phyloP scores from a whole-genome alignment of 2,329 filamentous ascomycete genomes.

The Ascochyta lentis region DNA sequence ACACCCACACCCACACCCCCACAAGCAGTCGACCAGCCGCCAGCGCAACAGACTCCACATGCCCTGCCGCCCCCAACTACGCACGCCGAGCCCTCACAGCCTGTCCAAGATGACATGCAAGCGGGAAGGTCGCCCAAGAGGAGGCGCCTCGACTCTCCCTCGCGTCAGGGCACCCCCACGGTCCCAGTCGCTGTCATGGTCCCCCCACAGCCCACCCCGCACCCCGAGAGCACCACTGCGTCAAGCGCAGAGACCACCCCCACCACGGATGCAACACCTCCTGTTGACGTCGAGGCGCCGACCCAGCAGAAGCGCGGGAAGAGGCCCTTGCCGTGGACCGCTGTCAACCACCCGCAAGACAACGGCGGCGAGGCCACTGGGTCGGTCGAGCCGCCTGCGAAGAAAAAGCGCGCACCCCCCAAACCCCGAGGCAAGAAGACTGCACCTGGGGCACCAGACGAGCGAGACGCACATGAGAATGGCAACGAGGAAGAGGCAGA shows the following conservation, averaged over 20 bases:
- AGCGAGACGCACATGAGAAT: conserved; percentile 7
- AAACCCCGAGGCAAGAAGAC: conserved; percentile 21
- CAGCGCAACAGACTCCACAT: not conserved
- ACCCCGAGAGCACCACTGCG: not conserved
- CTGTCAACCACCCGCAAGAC: conserved; percentile 38
- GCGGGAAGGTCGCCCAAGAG: conserved; percentile 30
- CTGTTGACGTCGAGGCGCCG: conserved; percentile 1
- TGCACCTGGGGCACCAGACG: conserved; percentile 2
- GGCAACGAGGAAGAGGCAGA: conserved; percentile 22
- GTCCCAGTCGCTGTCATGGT: conserved; percentile 13
- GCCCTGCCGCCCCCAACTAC: not conserved
- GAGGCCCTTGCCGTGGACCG: conserved; percentile 32
- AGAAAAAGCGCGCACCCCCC: conserved; percentile 21
- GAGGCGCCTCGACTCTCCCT: conserved; percentile 24
- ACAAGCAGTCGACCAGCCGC: not conserved
- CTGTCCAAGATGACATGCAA: conserved; percentile 17
- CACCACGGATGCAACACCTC: not conserved
- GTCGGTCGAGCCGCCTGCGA: conserved; percentile 12
- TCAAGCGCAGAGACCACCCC: not conserved
- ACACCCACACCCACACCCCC: not conserved
- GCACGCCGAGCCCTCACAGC: conserved; percentile 4
- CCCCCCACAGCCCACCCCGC: not conserved
- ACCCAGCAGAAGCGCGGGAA: conserved; percentile 15
- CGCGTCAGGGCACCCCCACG: conserved; percentile 1
- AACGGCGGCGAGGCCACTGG: conserved; percentile 19